Percentiles rank a stretch among this genome's conserved stretches.
Conservation (phyloP, 768 basidiomycete species). For the Leccinellum luteum region DNA sequence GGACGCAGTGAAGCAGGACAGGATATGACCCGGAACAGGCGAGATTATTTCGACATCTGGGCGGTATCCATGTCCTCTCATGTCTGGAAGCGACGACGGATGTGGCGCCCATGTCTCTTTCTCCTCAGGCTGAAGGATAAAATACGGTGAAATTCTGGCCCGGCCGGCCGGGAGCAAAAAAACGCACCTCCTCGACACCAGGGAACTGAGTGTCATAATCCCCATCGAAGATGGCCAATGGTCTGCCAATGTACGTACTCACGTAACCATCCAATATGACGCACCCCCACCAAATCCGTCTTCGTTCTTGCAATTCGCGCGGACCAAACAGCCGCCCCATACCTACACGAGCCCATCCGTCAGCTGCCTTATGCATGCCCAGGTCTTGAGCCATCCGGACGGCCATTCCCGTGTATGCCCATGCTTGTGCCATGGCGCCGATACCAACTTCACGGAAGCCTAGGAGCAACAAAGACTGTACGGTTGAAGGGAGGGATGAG, state of each 20-base stretch:
- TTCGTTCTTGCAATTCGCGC: constrained; percentile 65
- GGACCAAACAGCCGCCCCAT: constrained; percentile 57
- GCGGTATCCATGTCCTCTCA: constrained; percentile 30
- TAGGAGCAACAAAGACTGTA: constrained; percentile 77
- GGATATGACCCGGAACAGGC: constrained; percentile 45
- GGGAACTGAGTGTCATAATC: constrained; percentile 77
- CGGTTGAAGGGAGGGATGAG: constrained; percentile 68
- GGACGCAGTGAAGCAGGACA: constrained; percentile 80
- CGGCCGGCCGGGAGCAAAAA: neutral
- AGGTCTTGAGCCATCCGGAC: constrained; percentile 92
- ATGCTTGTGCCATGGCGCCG: constrained; percentile 85
- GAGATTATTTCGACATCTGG: constrained; percentile 10
- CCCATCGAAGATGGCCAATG: constrained; percentile 68
- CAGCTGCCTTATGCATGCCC: constrained; percentile 78
- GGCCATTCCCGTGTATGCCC: constrained; percentile 85
- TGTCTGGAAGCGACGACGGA: constrained; percentile 31
- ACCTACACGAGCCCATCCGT: constrained; percentile 66
- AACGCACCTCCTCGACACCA: constrained; percentile 51
- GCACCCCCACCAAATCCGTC: constrained; percentile 77
- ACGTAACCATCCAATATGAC: constrained; percentile 79
- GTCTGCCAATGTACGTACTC: constrained; percentile 76
- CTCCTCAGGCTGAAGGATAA: constrained; percentile 55
- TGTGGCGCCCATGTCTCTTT: constrained; percentile 51
- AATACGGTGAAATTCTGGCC: constrained; percentile 6
- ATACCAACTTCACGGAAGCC: constrained; percentile 86